These are phyloP conservation scores for Nicotiana rustica DNA, from an alignment of 305 asterid species.

Conservation along the genomic window DNA sequence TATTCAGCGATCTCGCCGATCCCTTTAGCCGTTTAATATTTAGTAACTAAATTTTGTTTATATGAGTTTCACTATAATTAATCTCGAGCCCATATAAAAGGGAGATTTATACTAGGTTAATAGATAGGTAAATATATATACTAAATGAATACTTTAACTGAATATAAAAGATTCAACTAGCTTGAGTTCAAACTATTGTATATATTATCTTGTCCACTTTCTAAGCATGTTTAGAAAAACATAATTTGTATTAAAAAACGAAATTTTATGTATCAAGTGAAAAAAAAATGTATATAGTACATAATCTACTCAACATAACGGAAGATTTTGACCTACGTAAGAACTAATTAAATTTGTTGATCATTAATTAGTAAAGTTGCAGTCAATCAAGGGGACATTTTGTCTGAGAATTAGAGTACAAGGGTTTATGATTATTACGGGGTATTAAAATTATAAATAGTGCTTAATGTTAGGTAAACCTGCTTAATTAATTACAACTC, in stretches of 20 bases:
- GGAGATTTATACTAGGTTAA: too few species aligned
- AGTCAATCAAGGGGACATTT: constrained; percentile 40
- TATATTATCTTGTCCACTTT: too few species aligned
- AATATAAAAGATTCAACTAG: too few species aligned
- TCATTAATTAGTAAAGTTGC: constrained; percentile 27
- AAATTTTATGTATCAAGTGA: background rate
- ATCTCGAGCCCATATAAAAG: too few species aligned
- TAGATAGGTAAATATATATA: too few species aligned
- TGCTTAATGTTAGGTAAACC: constrained; percentile 54
- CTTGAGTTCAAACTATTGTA: too few species aligned
- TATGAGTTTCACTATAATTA: too few species aligned
- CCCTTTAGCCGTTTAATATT: too few species aligned
- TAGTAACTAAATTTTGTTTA: too few species aligned
- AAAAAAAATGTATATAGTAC: too few species aligned
- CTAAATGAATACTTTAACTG: too few species aligned
- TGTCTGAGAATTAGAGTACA: constrained; percentile 40
- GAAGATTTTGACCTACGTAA: background rate
- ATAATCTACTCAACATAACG: background rate
- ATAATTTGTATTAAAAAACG: background rate
- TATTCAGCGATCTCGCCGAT: too few species aligned
- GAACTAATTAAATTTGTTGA: constrained; percentile 9
- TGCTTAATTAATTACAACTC: constrained; percentile 41
- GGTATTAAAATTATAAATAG: constrained; percentile 29
- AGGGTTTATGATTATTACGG: constrained; percentile 26
- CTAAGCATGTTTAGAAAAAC: background rate